Base-by-base conservation (phyloP, 495 filamentous ascomycete species). In the Aspergillus bertholletiae region DNA sequence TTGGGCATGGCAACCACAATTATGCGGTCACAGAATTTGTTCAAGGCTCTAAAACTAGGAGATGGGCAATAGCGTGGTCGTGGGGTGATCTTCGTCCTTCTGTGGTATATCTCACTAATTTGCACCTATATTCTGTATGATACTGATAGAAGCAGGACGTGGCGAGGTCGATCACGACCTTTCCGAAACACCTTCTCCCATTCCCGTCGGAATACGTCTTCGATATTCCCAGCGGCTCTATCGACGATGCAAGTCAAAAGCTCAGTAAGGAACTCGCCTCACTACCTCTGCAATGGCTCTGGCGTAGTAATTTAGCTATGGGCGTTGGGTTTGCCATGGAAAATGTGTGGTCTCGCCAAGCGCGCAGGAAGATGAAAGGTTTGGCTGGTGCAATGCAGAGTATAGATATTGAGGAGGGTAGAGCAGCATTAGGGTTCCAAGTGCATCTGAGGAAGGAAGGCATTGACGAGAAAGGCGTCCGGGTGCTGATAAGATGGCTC, bases 1-100 rank as follows among this genome's bases (percentile, higher is more conserved):
- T 76, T 28, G 73, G 73, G 9, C 68, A 80, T 8, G 77, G 73
- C 0, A 80, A 92, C 32, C 66, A 76, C 12, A 98, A 98, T 69
- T 97, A 84, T 54, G 93, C 91, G 7, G 83, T 96, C 3, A 89
- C 84, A 0, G 84, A 87, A 58, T 88, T 97, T 51, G 76, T 89
- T 1, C 88, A 94, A 57, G 92, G 92, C 0, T 83, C 71, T 30
- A 85, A 84, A 63, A 98, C 94, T 18, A 83, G 85, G 45, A 74
- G 94, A 18, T 97, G 94, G 94, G 90, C 82, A 8, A 69, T 97
- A 26, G 94, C 79, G 0, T 98, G 94, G 94, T 92, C 87, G 49
- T 97, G 87, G 73, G 74, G 77, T 3, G 78, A 82, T 47, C 73
- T 79, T 59, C 77, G 93, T 48, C 90, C 93, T 23, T 71, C 70